Evolutionary conservation across 768 basidiomycete genomes (phyloP).

Genomic region (Russula sp.): DNA sequence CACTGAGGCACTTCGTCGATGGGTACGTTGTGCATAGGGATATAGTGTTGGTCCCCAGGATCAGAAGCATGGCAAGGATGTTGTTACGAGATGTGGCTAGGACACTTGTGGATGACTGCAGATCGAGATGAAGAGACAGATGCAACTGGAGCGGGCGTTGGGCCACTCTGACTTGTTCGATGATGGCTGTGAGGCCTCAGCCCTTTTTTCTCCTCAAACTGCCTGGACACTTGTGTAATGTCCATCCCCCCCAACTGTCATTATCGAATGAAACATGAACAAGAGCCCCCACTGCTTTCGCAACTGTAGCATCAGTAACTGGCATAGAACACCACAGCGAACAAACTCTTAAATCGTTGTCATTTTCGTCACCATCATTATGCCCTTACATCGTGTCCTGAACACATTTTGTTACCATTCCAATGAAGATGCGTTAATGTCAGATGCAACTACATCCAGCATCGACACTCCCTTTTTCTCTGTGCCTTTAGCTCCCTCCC

Average conservation of each 20-base stretch:
- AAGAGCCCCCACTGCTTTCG: neutral
- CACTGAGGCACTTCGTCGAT: constrained; percentile 54
- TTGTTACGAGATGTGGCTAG: constrained; percentile 50
- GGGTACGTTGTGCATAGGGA: constrained; percentile 49
- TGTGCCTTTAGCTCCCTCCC: neutral
- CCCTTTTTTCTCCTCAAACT: no score
- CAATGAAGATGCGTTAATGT: constrained; percentile 17
- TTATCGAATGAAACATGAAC: neutral
- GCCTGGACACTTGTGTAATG: no score
- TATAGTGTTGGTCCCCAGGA: constrained; percentile 29
- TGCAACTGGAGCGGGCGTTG: constrained; percentile 44
- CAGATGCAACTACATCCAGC: neutral
- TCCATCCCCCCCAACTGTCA: neutral
- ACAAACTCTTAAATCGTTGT: neutral
- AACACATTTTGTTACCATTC: neutral
- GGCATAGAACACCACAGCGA: constrained; percentile 3
- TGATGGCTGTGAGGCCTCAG: constrained; percentile 7
- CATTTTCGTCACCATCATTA: neutral
- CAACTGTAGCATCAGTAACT: neutral
- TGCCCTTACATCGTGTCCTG: constrained; percentile 16
- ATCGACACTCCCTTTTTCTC: neutral
- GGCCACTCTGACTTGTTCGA: constrained; percentile 22
- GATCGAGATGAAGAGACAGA: constrained; percentile 49
- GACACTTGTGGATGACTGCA: constrained; percentile 53
- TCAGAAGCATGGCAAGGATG: constrained; percentile 54